phyloP scores from a whole-genome alignment of 2,329 filamentous ascomycete genomes.

The Emmonsiellopsis sp. region DNA sequence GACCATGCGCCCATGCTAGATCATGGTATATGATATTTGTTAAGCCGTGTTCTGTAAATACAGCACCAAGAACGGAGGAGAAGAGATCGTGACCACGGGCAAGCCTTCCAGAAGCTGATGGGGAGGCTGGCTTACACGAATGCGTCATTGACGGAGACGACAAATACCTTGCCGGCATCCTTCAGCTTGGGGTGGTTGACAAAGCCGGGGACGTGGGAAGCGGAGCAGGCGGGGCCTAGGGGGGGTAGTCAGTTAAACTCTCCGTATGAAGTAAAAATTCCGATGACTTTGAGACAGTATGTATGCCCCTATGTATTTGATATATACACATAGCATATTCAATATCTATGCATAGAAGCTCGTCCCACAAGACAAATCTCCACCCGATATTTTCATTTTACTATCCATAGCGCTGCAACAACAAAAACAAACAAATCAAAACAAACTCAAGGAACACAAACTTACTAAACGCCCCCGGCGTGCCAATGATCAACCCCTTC shows the following conservation, averaged over 20 bases:
- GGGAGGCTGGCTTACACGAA: slow-evolving; percentile 62
- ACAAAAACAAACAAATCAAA: not conserved
- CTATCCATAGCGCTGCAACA: not conserved
- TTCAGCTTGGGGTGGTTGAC: slow-evolving; percentile 71
- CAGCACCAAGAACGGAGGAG: not conserved
- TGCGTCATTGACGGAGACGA: slow-evolving; percentile 86
- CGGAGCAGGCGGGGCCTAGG: slow-evolving; percentile 53
- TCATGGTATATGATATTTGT: not conserved
- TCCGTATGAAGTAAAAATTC: not conserved
- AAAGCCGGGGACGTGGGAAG: slow-evolving; percentile 74
- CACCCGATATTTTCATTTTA: too few species aligned
- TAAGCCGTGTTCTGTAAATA: not conserved
- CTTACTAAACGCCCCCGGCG: slow-evolving; percentile 67
- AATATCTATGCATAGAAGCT: too few species aligned
- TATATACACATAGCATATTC: too few species aligned
- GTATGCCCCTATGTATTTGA: too few species aligned
- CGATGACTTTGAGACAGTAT: not conserved
- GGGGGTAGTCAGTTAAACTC: too few species aligned
- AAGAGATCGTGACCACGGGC: not conserved
- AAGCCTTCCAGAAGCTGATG: not conserved
- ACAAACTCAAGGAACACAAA: slow-evolving; percentile 10
- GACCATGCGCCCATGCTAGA: slow-evolving; percentile 83
- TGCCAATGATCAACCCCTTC: slow-evolving; percentile 75
- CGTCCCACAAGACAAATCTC: too few species aligned
- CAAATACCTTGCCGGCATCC: slow-evolving; percentile 74